phyloP scores from a whole-genome alignment of 164 flowering plant species.

The Chloranthus sessilifolius region DNA sequence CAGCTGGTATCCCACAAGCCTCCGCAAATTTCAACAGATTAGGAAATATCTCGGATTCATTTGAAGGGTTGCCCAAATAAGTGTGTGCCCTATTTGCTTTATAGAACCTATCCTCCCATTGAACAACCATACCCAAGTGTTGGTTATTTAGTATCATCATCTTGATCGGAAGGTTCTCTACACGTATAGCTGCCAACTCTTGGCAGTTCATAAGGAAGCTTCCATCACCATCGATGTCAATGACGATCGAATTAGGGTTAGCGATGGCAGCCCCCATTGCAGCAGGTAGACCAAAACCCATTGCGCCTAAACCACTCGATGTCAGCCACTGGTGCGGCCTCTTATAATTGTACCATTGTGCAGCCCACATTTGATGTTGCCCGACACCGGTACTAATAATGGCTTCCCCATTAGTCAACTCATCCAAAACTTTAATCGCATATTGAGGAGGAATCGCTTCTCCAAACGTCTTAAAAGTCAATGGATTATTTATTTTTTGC shows the following conservation, averaged over 20 bases:
- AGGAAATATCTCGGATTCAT: constrained; percentile 45
- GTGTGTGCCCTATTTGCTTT: constrained; percentile 64
- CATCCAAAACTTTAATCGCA: constrained; percentile 49
- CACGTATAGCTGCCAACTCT: constrained; percentile 48
- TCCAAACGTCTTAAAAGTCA: constrained; percentile 44
- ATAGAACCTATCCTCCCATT: constrained; percentile 64
- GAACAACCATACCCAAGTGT: constrained; percentile 66
- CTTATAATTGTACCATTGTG: constrained; percentile 50
- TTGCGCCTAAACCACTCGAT: constrained; percentile 57
- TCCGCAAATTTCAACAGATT: constrained; percentile 52
- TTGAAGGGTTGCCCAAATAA: constrained; percentile 50
- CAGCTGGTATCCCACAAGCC: constrained; percentile 54
- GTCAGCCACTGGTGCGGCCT: constrained; percentile 59
- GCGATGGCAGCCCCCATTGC: constrained; percentile 67
- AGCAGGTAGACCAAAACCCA: constrained; percentile 75
- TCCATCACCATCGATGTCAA: constrained; percentile 64
- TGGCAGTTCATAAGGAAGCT: constrained; percentile 65
- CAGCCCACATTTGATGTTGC: constrained; percentile 77
- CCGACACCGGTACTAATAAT: constrained; percentile 59
- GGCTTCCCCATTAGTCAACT: constrained; percentile 45
- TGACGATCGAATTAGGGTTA: constrained; percentile 40
- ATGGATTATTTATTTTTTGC: constrained; percentile 38
- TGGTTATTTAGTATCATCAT: constrained; percentile 52
- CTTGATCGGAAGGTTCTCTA: constrained; percentile 54
- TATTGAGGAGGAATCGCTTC: constrained; percentile 62